A percentile compares a stretch with the other conserved stretches of the same genome.
These are phyloP conservation scores for Colletotrichum limetticola DNA, from an alignment of 2,329 filamentous ascomycete species.

Conservation along the genomic window DNA sequence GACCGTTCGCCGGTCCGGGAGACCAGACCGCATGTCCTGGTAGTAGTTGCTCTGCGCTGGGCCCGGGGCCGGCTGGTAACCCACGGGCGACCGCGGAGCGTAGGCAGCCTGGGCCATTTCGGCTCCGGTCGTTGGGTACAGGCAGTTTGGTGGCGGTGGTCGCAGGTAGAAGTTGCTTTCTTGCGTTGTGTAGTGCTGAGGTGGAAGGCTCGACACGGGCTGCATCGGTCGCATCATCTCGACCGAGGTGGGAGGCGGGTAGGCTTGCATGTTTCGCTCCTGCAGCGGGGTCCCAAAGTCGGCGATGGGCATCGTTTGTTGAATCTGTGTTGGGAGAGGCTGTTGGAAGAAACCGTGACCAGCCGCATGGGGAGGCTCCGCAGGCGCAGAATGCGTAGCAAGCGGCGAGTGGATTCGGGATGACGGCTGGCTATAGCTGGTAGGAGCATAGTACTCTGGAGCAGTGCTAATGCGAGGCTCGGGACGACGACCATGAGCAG, in stretches of 20 bases:
- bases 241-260: slow-evolving; percentile 22
- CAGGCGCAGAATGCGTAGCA: slow-evolving; percentile 15
- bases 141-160: slow-evolving; percentile 13
- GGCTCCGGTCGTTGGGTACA: slow-evolving; percentile 15
- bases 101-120: slow-evolving; percentile 26
- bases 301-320: slow-evolving; percentile 17
- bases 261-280: slow-evolving; percentile 22
- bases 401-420: slow-evolving; percentile 27
- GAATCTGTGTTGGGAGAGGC: slow-evolving; percentile 10
- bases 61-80: neutral
- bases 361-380: neutral
- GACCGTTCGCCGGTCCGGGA: slow-evolving; percentile 27
- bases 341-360: slow-evolving; percentile 26
- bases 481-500: slow-evolving; percentile 10
- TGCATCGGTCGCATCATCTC: slow-evolving; percentile 34
- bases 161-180: slow-evolving; percentile 26
- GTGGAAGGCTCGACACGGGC: slow-evolving; percentile 11
- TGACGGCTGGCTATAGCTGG: slow-evolving; percentile 25
- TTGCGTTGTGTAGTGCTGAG: slow-evolving; percentile 27
- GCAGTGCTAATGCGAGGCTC: slow-evolving; percentile 11
- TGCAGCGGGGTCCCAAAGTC: slow-evolving; percentile 20
- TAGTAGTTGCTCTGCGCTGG: slow-evolving; percentile 15
- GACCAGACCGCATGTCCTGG: slow-evolving; percentile 20
- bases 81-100: slow-evolving; percentile 26
- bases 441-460: slow-evolving; percentile 22